These are phyloP conservation scores for Kodamaea ohmeri DNA, from an alignment of 1,139 yeast genomes.

Conservation along the genomic window DNA sequence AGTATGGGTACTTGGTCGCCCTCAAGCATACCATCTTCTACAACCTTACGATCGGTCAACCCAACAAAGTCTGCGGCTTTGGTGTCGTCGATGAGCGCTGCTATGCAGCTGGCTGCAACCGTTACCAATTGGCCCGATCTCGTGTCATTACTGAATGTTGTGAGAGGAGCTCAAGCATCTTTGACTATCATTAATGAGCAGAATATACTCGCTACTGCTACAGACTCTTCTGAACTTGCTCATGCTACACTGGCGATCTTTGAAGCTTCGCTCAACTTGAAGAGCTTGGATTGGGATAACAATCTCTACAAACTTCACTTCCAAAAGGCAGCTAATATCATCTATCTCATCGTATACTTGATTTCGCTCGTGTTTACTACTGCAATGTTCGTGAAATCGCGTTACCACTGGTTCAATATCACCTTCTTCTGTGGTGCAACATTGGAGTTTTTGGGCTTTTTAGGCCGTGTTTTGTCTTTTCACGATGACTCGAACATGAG, in stretches of 20 bases:
- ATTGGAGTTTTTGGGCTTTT: slow-evolving; percentile 69
- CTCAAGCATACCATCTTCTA: slow-evolving; percentile 21
- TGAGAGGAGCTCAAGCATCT: slow-evolving; percentile 41
- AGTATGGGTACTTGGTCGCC: slow-evolving; percentile 26
- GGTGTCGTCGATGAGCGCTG: slow-evolving; percentile 17
- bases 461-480: slow-evolving; percentile 53
- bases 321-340: slow-evolving; percentile 30
- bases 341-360: slow-evolving; percentile 28
- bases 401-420: slow-evolving; percentile 73
- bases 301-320: slow-evolving; percentile 26
- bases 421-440: slow-evolving; percentile 60
- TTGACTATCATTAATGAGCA: slow-evolving; percentile 34
- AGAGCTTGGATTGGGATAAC: slow-evolving; percentile 26
- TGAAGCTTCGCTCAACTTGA: slow-evolving; percentile 32
- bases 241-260: slow-evolving; percentile 12
- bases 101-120: slow-evolving; percentile 20
- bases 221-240: slow-evolving; percentile 20
- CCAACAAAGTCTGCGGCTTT: slow-evolving; percentile 24
- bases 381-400: slow-evolving; percentile 34
- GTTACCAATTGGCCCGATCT: slow-evolving; percentile 18
- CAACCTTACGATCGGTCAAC: slow-evolving; percentile 18
- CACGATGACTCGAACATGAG: slow-evolving; percentile 38
- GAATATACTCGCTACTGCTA: slow-evolving; percentile 39
- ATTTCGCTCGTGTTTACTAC: slow-evolving; percentile 24
- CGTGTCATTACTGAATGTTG: slow-evolving; percentile 16